phyloP scores from a whole-genome alignment of 2,329 filamentous ascomycete genomes.

The Trichoderma atroviride region DNA sequence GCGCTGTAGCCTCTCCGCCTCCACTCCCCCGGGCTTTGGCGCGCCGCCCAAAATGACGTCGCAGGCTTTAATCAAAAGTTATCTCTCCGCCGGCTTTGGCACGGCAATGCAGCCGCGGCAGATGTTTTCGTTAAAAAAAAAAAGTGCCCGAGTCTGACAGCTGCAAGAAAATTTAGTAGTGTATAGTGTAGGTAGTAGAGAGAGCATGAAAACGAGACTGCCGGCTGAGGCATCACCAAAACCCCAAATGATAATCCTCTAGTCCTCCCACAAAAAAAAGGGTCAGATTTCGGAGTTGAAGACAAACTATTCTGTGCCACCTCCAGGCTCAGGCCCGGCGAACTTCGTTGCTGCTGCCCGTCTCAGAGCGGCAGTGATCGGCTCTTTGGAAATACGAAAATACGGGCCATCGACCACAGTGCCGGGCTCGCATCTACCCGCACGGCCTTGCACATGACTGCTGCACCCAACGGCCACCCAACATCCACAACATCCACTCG shows the following conservation, averaged over 20 bases:
- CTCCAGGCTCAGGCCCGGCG: background rate
- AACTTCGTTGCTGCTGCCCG: background rate
- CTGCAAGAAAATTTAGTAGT: background rate
- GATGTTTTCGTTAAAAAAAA: background rate
- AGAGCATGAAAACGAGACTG: background rate
- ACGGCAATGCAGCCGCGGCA: constrained; percentile 21
- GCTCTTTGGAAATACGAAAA: background rate
- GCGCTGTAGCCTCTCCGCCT: constrained; percentile 21
- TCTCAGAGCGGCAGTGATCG: constrained; percentile 24
- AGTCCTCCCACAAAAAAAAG: background rate
- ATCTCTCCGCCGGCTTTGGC: constrained; percentile 22
- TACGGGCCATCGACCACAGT: constrained; percentile 2
- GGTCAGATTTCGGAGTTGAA: background rate
- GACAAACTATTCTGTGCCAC: background rate
- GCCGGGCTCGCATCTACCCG: background rate
- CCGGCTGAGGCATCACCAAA: background rate
- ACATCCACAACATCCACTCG: background rate
- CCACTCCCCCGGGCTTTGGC: constrained; percentile 22
- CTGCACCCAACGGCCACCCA: background rate
- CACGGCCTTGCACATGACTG: background rate
- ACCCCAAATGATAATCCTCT: background rate
- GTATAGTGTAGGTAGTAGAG: no score
- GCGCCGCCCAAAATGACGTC: constrained; percentile 19
- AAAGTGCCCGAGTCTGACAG: background rate
- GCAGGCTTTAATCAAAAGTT: background rate